Evolutionary conservation across 139 green algal species (phyloP), one percentile per base, ranked within the genome.

Genomic region (Micractinium sp.): DNA sequence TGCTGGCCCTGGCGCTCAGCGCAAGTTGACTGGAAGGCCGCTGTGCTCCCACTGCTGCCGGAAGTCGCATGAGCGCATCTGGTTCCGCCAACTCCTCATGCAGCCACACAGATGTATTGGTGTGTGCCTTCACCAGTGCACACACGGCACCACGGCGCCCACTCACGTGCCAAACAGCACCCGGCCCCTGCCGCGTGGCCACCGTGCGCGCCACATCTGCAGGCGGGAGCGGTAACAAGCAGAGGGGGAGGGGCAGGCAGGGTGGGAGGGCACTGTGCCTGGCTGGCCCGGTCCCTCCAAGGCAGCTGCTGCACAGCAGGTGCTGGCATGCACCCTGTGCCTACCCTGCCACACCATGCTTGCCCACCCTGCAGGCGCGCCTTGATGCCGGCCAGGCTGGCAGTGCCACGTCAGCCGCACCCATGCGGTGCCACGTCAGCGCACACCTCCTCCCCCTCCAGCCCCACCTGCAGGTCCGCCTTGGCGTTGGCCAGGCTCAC

Each of bases 401-500:
- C 5, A 56, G 47, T 27, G 20, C 22, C 63, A 25, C 63, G 22
- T 71, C 63, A 25, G 22, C 63, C 20, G 47, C n/a, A 9, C 47
- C 47, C 47, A 56, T 56, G 47, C 9, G 47, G 47, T 27, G 20
- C 47, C 47, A 56, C 47, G 9, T 56, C 47, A 56, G 47, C 47
- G 9, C 47, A 56, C 47, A 5, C 47, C n/a, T n/a, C n/a, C n/a
- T n/a, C n/a, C n/a, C n/a, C n/a, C n/a, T n/a, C n/a, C n/a, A n/a
- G n/a, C n/a, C n/a, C 60, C 60, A 84, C 60, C 75, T 92, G 85
- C 36, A 92, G 15, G 79, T n/a, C n/a, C n/a, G n/a, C n/a, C n/a
- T n/a, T n/a, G n/a, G n/a, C n/a, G n/a, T n/a, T n/a, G n/a, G n/a
- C n/a, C n/a, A n/a, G n/a, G n/a, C n/a, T n/a, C n/a, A n/a, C n/a